These are phyloP conservation scores for Globisporangium carolinianum DNA, from an alignment of 352 stramenopile genomes.

Conservation along the genomic window DNA sequence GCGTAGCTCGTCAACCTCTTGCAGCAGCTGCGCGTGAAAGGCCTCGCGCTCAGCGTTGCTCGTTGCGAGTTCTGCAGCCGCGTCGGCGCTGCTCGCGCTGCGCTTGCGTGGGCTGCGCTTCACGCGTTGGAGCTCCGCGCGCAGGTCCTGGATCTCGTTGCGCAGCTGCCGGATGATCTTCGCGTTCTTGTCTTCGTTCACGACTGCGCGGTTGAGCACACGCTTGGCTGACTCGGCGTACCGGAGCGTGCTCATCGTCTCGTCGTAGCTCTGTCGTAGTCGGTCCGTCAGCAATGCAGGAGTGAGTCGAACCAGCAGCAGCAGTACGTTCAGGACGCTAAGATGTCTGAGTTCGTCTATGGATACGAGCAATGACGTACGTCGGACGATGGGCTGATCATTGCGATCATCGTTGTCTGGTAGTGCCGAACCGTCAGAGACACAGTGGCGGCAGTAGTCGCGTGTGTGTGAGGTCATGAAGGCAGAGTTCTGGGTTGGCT, in stretches of 20 bases:
- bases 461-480: too few relatives aligned
- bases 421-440: neutral
- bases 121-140: slow-evolving; percentile 26
- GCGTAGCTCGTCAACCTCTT: slow-evolving; percentile 40
- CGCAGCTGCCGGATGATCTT: slow-evolving; percentile 70
- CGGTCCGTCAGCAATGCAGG: too few relatives aligned
- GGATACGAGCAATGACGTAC: slow-evolving; percentile 17
- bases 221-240: slow-evolving; percentile 82
- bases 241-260: slow-evolving; percentile 80
- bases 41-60: slow-evolving; percentile 40
- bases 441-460: neutral
- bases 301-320: too few relatives aligned
- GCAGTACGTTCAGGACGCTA: too few relatives aligned
- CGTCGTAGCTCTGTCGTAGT: slow-evolving; percentile 58
- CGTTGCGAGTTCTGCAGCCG: slow-evolving; percentile 15
- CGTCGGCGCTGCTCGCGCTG: slow-evolving; percentile 12
- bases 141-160: slow-evolving; percentile 61
- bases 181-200: slow-evolving; percentile 82
- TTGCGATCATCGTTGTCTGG: slow-evolving; percentile 84
- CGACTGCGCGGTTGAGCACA: slow-evolving; percentile 73
- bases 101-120: slow-evolving; percentile 20
- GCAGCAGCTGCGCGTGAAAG: slow-evolving; percentile 38
- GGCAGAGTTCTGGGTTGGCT: too few relatives aligned
- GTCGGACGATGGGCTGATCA: slow-evolving; percentile 71
- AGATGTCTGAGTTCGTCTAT: too few relatives aligned